Percentiles rank a stretch among this genome's conserved stretches.
Conservation (phyloP, 805 yeast species). For the Spathaspora arborariae region DNA sequence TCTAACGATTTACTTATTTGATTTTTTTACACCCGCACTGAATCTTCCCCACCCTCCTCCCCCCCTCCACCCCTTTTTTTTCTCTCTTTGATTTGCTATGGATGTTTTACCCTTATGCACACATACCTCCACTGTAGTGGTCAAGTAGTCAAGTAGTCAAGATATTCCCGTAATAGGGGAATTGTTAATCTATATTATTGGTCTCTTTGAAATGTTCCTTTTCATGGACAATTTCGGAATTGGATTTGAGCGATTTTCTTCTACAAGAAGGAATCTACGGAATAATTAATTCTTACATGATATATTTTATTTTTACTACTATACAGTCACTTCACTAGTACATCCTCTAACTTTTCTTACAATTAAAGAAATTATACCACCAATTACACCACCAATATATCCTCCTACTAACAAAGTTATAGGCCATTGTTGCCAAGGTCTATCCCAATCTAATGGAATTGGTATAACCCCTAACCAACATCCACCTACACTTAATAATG, state of each 20-base stretch:
- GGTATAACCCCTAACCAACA: conserved; percentile 93
- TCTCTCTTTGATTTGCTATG: not conserved
- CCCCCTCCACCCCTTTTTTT: not conserved
- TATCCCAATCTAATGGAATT: conserved; percentile 96
- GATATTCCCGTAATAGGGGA: too few species aligned
- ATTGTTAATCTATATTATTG: too few species aligned
- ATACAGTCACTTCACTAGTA: too few species aligned
- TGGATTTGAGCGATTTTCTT: not conserved
- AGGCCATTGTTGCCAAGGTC: conserved; percentile 97
- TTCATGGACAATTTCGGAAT: too few species aligned
- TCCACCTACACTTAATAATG: conserved; percentile 46
- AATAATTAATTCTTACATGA: not conserved
- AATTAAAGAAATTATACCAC: conserved; percentile 31
- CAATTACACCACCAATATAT: conserved; percentile 67
- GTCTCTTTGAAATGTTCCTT: too few species aligned
- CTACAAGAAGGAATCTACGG: not conserved
- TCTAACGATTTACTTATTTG: not conserved
- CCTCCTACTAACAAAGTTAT: conserved; percentile 79
- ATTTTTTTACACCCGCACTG: not conserved
- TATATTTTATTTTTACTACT: not conserved
- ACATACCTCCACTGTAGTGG: not conserved
- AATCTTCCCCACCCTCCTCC: not conserved
- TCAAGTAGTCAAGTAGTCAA: too few species aligned
- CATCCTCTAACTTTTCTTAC: not conserved
- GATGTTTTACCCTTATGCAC: not conserved